phyloP scores from a whole-genome alignment of 139 green algal genomes.

The Mesotaenium endlicherianum region DNA sequence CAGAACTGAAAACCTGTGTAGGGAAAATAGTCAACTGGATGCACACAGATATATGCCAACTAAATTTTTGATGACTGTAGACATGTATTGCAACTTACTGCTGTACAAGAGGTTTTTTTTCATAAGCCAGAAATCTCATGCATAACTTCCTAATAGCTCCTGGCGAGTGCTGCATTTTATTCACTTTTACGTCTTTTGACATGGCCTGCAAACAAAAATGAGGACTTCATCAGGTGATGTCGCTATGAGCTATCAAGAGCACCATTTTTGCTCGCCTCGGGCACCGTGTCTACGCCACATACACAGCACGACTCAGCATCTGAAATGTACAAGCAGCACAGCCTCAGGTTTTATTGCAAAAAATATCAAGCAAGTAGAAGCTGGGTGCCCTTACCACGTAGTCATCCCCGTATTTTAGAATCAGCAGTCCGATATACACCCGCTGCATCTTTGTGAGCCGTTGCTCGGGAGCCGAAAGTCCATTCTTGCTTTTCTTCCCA shows the following conservation, averaged over 20 bases:
- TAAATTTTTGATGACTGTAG: too few relatives aligned
- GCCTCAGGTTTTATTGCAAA: neutral
- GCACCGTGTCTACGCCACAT: neutral
- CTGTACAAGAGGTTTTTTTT: too few relatives aligned
- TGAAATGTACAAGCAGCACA: neutral
- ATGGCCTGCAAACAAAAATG: conserved; percentile 33
- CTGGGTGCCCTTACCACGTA: neutral
- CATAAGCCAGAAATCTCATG: neutral
- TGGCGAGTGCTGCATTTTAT: conserved; percentile 39
- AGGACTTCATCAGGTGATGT: too few relatives aligned
- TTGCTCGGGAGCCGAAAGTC: neutral
- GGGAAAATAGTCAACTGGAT: too few relatives aligned
- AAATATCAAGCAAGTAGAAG: neutral
- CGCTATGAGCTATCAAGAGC: neutral
- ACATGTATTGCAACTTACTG: too few relatives aligned
- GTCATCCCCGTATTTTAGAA: conserved; percentile 28
- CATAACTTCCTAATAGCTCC: conserved; percentile 28
- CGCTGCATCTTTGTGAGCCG: conserved; percentile 33
- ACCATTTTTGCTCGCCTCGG: neutral
- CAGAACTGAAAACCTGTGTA: too few relatives aligned
- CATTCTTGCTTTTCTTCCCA: conserved; percentile 20
- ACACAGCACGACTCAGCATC: neutral
- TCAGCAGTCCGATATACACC: conserved; percentile 22
- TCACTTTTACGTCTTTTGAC: conserved; percentile 32
- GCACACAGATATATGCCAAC: too few relatives aligned